Evolutionary conservation across 305 asterid genomes (phyloP).

Genomic region (Coffea humblotiana): DNA sequence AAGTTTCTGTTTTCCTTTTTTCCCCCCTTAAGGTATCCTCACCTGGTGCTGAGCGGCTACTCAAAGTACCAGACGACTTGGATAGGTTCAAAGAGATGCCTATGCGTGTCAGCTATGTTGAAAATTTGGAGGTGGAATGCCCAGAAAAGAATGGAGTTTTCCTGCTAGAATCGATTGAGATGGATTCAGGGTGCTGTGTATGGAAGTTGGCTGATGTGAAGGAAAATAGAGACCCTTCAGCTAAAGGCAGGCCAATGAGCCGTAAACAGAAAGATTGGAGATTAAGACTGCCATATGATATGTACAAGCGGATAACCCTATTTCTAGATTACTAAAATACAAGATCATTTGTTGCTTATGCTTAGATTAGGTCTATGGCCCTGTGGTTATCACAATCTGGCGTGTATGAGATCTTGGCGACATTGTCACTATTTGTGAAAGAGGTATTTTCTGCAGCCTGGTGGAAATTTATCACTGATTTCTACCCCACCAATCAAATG

Average conservation of each 20-base stretch:
- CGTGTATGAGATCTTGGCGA: neutral
- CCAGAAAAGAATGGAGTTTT: conserved; percentile 54
- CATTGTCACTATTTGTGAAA: neutral
- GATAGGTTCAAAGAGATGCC: conserved; percentile 70
- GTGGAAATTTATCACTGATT: neutral
- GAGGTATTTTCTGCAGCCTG: neutral
- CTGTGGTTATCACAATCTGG: neutral
- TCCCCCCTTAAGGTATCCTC: conserved; percentile 64
- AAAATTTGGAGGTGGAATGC: conserved; percentile 36
- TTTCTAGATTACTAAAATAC: conserved; percentile 37
- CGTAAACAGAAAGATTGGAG: conserved; percentile 77
- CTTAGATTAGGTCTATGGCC: neutral
- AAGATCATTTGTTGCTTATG: neutral
- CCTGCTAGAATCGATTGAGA: conserved; percentile 59
- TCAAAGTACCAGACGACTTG: conserved; percentile 80
- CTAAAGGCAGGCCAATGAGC: conserved; percentile 81
- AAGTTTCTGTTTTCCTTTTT: conserved; percentile 13
- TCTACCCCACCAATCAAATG: conserved; percentile 6
- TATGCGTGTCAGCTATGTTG: conserved; percentile 60
- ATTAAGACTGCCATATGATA: conserved; percentile 48
- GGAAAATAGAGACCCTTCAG: conserved; percentile 80
- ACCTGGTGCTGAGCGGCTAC: conserved; percentile 82
- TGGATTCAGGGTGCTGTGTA: conserved; percentile 54
- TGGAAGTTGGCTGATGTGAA: conserved; percentile 93
- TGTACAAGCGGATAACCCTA: conserved; percentile 47